These are phyloP conservation scores for Gossypium lobatum DNA, from an alignment of 441 rosid genomes.

Conservation along the genomic window DNA sequence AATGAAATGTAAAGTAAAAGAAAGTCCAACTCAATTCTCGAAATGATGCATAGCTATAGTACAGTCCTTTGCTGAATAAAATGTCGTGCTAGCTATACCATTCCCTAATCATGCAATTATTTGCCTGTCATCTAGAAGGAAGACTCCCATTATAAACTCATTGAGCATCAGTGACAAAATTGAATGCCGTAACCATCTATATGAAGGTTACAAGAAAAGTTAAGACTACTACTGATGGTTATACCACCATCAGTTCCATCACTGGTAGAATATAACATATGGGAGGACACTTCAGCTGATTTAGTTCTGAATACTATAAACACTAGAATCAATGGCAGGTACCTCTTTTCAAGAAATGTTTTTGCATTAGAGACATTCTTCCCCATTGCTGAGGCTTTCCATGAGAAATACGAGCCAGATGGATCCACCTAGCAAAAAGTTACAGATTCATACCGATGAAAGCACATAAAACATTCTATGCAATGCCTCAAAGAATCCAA, in stretches of 20 bases:
- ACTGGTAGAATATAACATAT: neutral
- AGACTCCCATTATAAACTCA: neutral
- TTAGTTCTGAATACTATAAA: neutral
- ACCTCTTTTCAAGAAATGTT: conserved; percentile 98
- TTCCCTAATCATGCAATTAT: neutral
- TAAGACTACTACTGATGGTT: neutral
- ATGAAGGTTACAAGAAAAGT: neutral
- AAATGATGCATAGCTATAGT: neutral
- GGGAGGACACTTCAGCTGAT: neutral
- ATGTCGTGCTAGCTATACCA: neutral
- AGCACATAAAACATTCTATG: neutral
- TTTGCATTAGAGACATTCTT: conserved; percentile 97
- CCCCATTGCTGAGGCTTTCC: conserved; percentile 99
- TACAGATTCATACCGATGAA: neutral
- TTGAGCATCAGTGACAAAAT: neutral
- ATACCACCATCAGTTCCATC: neutral
- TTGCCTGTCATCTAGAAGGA: neutral
- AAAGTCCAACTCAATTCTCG: neutral
- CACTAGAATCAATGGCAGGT: conserved; percentile 3
- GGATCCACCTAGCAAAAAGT: conserved; percentile 70
- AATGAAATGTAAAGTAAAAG: neutral
- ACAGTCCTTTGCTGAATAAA: neutral
- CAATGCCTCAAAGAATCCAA: neutral
- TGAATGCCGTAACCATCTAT: neutral
- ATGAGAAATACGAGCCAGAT: conserved; percentile 97